Conservation (phyloP, 208 protist species). For the Leptomonas pyrrhocoris region DNA sequence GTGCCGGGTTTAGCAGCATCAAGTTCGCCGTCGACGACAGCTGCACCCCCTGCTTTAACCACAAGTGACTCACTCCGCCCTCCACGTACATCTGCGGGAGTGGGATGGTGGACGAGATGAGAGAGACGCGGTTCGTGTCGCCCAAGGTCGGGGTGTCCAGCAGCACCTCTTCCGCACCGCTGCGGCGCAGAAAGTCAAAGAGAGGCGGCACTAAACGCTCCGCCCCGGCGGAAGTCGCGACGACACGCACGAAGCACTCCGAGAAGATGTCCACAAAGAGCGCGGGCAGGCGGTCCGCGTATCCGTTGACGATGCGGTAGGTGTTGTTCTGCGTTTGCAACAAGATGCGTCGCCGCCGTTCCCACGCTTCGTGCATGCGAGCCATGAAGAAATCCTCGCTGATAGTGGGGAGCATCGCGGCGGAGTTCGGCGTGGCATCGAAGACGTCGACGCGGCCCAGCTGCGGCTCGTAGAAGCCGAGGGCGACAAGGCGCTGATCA, state of each 20-base stretch:
- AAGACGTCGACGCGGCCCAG: conserved; percentile 76
- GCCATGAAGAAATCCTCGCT: conserved; percentile 83
- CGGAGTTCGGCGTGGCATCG: conserved; percentile 49
- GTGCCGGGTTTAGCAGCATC: conserved; percentile 66
- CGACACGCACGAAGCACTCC: conserved; percentile 70
- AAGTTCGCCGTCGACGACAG: conserved; percentile 50
- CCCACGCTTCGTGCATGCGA: conserved; percentile 61
- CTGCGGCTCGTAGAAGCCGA: conserved; percentile 84
- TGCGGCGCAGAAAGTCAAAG: conserved; percentile 63
- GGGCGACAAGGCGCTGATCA: conserved; percentile 57
- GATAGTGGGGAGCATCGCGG: conserved; percentile 64
- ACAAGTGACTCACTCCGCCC: conserved; percentile 71
- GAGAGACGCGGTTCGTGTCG: conserved; percentile 40
- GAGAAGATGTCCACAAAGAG: conserved; percentile 88
- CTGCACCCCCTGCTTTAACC: conserved; percentile 51
- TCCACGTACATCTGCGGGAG: conserved; percentile 67
- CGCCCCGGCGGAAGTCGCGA: conserved; percentile 69
- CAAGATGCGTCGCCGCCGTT: conserved; percentile 58
- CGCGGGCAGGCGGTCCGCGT: conserved; percentile 73
- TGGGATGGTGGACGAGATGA: conserved; percentile 58
- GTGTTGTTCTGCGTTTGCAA: conserved; percentile 60
- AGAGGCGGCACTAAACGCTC: conserved; percentile 79
- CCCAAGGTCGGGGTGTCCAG: conserved; percentile 72
- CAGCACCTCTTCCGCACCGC: conserved; percentile 78
- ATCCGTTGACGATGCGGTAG: conserved; percentile 80